These are phyloP conservation scores for Nicotiana paniculata DNA, from an alignment of 257 asterid species.

Conservation along the genomic window DNA sequence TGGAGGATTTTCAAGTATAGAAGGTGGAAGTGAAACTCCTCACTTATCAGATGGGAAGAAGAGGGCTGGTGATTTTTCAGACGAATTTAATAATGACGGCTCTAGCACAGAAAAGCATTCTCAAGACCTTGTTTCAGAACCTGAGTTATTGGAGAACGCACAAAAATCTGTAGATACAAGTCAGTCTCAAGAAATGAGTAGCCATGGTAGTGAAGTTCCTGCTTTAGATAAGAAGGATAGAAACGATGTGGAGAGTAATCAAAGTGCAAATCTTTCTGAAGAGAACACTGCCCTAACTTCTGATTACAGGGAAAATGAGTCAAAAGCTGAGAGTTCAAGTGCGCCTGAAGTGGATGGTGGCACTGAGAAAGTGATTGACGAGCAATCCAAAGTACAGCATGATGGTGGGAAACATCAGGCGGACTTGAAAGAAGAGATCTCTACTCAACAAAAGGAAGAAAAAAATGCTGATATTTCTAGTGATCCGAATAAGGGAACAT, in stretches of 20 bases:
- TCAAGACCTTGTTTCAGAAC: constrained; percentile 35
- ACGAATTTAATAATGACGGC: constrained; percentile 27
- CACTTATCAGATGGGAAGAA: constrained; percentile 29
- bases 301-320: constrained; percentile 27
- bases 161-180: constrained; percentile 28
- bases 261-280: constrained; percentile 22
- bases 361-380: constrained; percentile 25
- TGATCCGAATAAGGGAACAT: constrained; percentile 29
- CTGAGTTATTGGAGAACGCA: constrained; percentile 33
- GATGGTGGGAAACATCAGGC: constrained; percentile 25
- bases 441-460: constrained; percentile 15
- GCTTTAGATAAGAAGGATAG: constrained; percentile 26
- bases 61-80: constrained; percentile 26
- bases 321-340: constrained; percentile 35
- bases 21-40: constrained; percentile 28
- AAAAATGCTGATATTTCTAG: constrained; percentile 22
- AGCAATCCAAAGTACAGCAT: constrained; percentile 28
- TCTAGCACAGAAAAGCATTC: constrained; percentile 33
- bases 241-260: constrained; percentile 23
- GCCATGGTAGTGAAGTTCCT: constrained; percentile 22
- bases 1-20: constrained; percentile 13
- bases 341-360: constrained; percentile 31
- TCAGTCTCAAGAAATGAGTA: constrained; percentile 19
- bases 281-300: constrained; percentile 24
- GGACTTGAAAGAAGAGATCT: constrained; percentile 16